Base-by-base conservation (phyloP, 371 early-diverging fungal genomes). In the Circinella umbellata region DNA sequence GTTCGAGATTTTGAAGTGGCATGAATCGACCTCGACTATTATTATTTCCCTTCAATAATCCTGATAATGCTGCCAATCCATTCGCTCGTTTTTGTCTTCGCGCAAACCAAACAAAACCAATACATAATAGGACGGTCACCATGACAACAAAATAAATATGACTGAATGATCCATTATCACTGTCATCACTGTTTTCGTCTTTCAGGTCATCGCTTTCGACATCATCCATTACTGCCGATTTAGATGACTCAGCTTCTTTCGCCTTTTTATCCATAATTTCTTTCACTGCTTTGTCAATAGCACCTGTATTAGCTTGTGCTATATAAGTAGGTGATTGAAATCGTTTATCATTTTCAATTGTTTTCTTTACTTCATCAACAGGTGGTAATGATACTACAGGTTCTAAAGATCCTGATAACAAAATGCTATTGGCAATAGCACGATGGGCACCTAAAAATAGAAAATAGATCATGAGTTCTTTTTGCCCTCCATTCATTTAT, bases 341-440 rank as follows among this genome's bases (percentile, higher is more conserved):
- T 3, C 38, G 63, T 10, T 76, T 54, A 4, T 64, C 34, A 0
- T 70, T 20, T 9, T 61, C 65, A 5, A 80, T 37, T 4, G 70
- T 36, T 4, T 35, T 5, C 7, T 72, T 17, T 1, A 80, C 79
- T 39, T 77, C 63, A 0, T 63, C 66, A 0, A 42, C 17, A 13
- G 73, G 66, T 2, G 57, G 55, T 15, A 83, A 39, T 37, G 68
- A 66, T 3, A 71, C 69, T 13, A 62, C 63, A 13, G 73, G 69
- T 36, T 76, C 77, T 6, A 81, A 61, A 0, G 84, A 80, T 1
- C 76, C 75, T 8, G 77, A 76, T 60, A 71, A 61, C 34, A 80
- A 66, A 35, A 84, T 78, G 36, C 76, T 79, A 39, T 81, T 77
- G 38, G 84, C 81, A 63, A 84, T 76, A 53, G 77, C 57, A 14